Conservation (phyloP, 108 stramenopile genomes). For the Nitzschia putrida region DNA sequence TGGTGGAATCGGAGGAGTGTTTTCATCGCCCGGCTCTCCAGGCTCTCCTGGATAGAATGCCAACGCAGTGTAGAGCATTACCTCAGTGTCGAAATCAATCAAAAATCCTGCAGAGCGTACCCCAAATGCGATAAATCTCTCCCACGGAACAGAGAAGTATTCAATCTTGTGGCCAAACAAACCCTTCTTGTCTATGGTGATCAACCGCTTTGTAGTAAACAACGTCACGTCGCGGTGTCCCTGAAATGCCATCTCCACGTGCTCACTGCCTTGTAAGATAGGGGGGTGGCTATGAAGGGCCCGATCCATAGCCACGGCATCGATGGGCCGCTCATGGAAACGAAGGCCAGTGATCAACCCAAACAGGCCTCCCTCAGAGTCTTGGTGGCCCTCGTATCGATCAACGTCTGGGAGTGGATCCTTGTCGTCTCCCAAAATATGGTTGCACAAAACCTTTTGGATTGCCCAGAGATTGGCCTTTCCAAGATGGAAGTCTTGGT, state of each 20-base stretch:
- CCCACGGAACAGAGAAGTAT: constrained; percentile 58
- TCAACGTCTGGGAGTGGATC: constrained; percentile 34
- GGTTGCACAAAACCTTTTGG: constrained; percentile 57
- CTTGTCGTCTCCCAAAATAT: constrained; percentile 55
- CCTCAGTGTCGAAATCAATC: constrained; percentile 59
- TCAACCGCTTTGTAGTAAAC: constrained; percentile 51
- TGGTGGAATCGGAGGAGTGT: constrained; percentile 30
- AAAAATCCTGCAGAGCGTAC: constrained; percentile 52
- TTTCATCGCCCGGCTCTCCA: constrained; percentile 41
- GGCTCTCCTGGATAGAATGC: constrained; percentile 43
- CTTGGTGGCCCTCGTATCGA: constrained; percentile 28
- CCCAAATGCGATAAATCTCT: constrained; percentile 43
- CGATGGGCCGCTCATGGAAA: constrained; percentile 59
- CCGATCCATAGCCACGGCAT: constrained; percentile 47
- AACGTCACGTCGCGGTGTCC: constrained; percentile 59
- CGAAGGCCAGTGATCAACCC: constrained; percentile 48
- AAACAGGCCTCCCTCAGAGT: constrained; percentile 27
- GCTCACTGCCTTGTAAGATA: constrained; percentile 54
- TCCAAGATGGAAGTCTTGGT: constrained; percentile 60
- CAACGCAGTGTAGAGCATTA: constrained; percentile 61
- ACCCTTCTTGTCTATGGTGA: constrained; percentile 65
- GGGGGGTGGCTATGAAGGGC: constrained; percentile 42
- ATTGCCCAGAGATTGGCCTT: constrained; percentile 62
- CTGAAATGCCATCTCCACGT: constrained; percentile 61
- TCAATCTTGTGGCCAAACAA: constrained; percentile 59